Conservation (phyloP, 805 yeast genomes). For the Phaffomyces opuntiae region DNA sequence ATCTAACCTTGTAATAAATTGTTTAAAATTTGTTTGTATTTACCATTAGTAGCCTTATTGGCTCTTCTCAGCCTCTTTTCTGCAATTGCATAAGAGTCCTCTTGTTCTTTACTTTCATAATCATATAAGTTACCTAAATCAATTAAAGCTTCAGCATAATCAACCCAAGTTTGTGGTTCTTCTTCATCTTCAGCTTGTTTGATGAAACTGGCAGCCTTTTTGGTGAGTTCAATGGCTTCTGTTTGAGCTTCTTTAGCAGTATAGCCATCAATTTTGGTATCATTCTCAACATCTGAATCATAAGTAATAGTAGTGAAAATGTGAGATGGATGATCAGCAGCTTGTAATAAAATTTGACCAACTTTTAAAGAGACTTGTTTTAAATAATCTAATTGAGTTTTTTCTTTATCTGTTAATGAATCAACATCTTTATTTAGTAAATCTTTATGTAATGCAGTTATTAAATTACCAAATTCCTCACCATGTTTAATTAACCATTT, state of each 20-base stretch:
- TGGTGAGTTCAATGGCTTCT: slow-evolving; percentile 40
- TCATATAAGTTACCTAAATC: slow-evolving; percentile 70
- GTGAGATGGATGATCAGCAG: slow-evolving; percentile 55
- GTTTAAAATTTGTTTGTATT: slow-evolving; percentile 56
- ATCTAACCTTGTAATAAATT: slow-evolving; percentile 31
- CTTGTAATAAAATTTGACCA: slow-evolving; percentile 58
- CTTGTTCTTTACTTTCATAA: slow-evolving; percentile 61
- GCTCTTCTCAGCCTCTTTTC: slow-evolving; percentile 63
- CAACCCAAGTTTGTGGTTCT: slow-evolving; percentile 76
- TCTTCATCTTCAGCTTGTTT: slow-evolving; percentile 56
- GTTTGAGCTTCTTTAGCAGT: slow-evolving; percentile 37
- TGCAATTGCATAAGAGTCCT: slow-evolving; percentile 58
- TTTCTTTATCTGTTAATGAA: slow-evolving; percentile 11
- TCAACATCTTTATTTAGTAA: slow-evolving; percentile 9
- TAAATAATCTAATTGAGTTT: slow-evolving; percentile 23
- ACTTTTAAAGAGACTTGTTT: slow-evolving; percentile 40
- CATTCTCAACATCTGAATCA: slow-evolving; percentile 41
- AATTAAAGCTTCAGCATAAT: slow-evolving; percentile 80
- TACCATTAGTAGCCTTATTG: slow-evolving; percentile 74
- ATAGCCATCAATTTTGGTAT: slow-evolving; percentile 18
- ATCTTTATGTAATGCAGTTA: slow-evolving; percentile 9
- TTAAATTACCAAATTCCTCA: slow-evolving; percentile 16
- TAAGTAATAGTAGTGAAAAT: slow-evolving; percentile 51
- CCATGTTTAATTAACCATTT: slow-evolving; percentile 37
- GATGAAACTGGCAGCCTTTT: slow-evolving; percentile 51